Base-by-base conservation (phyloP, 495 filamentous ascomycete genomes). In the Penicillium daleae region DNA sequence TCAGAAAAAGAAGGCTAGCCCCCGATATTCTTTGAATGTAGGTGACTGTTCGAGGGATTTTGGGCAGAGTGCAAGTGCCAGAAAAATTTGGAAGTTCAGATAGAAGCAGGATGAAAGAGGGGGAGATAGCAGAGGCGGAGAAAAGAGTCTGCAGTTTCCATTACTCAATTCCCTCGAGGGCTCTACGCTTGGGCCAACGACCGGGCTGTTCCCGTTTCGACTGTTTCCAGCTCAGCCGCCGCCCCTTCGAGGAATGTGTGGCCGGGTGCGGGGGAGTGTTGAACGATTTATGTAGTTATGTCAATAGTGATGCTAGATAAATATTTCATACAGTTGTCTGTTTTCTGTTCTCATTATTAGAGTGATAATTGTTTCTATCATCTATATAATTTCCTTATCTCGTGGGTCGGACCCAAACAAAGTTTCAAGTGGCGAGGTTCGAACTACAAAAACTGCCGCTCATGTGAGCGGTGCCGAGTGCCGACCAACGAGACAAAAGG, bases 131-230 rank as follows among this genome's bases (percentile, higher is more conserved):
- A 35, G 29, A 54, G 31, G 29, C 55, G 32, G 59, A 55, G 48
- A 46, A 37, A 66, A 55, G 26, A 59, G 33, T 57, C 54, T 63
- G 55, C 55, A 24, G 24, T 46, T 63, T 63, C 61, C 32, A 57
- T 63, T 58, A 58, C 61, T 29, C 48, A 63, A 57, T 35, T 6
- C 10, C n/a, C 21, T 13, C 6, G 24, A n/a, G 10, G 21, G 22
- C n/a, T 33, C 51, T 6, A 39, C 35, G 59, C 59, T 56, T 17
- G 59, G 27, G 12, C 59, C 57, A 33, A 59, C 19, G 13, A 17
- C 17, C 29, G 6, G 39, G 27, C 39, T 32, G 39, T 27, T n/a
- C 39, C 32, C 29, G 3, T 48, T 32, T 31, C 35, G 12, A 5
- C 40, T 44, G 40, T 44, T 44, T 46, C 19, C 42, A 22, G 31